Evolutionary conservation across 2,329 filamentous ascomycete genomes (phyloP).

Genomic region (Penicillium sp.): DNA sequence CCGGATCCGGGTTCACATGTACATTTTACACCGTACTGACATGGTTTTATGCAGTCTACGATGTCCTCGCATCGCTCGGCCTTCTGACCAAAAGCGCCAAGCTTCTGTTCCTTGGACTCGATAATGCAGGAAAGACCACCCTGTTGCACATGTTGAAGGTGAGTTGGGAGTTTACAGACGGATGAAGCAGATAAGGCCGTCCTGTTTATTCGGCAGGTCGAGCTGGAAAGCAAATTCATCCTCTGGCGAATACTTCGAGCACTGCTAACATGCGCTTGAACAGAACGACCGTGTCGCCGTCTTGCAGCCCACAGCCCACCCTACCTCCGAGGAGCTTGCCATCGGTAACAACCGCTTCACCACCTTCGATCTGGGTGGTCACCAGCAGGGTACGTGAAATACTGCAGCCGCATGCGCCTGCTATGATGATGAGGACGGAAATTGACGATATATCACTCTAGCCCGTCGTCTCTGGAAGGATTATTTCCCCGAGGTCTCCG

Average conservation of each 20-base stretch:
- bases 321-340: conserved; percentile 87
- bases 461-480: conserved; percentile 94
- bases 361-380: conserved; percentile 89
- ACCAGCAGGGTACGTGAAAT: conserved; percentile 74
- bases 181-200: not conserved
- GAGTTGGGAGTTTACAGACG: conserved; percentile 34
- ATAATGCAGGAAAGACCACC: conserved; percentile 94
- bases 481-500: conserved; percentile 94
- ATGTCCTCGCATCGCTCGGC: conserved; percentile 82
- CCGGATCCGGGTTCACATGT: conserved; percentile 1
- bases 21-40: conserved; percentile 8
- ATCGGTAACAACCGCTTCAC: conserved; percentile 95
- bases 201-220: not conserved
- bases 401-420: not conserved
- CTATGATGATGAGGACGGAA: not conserved
- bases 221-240: not conserved
- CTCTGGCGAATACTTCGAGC: not conserved
- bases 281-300: conserved; percentile 92
- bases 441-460: conserved; percentile 35
- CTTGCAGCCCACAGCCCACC: conserved; percentile 86
- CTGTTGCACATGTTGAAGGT: conserved; percentile 95
- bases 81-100: conserved; percentile 96
- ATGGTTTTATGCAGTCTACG: conserved; percentile 66
- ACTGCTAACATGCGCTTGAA: conserved; percentile 2
- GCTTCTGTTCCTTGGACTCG: conserved; percentile 87